Conservation (phyloP, 2,329 filamentous ascomycete genomes). For the Sclerotinia sclerotiorum region DNA sequence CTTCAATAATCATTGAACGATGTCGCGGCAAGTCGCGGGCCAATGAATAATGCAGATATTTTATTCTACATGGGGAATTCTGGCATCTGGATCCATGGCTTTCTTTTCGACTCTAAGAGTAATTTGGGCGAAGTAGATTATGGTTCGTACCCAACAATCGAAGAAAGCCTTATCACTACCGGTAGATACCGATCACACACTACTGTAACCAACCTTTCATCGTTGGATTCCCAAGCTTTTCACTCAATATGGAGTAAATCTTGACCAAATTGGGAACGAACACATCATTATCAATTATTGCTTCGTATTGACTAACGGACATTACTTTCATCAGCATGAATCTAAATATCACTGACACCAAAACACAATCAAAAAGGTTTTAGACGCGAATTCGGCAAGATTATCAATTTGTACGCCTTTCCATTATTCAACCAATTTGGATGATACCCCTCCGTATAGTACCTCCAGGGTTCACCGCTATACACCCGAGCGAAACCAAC, state of each 20-base stretch:
- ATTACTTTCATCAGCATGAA: slow-evolving; percentile 3
- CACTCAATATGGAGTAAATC: background rate
- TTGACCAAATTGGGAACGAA: slow-evolving; percentile 8
- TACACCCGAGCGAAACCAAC: slow-evolving; percentile 8
- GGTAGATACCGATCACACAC: slow-evolving; percentile 9
- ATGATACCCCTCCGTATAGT: background rate
- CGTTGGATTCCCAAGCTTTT: slow-evolving; percentile 7
- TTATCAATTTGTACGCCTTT: background rate
- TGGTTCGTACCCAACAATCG: background rate
- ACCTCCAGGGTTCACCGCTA: slow-evolving; percentile 14
- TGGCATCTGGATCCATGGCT: slow-evolving; percentile 4
- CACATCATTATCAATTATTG: slow-evolving; percentile 9
- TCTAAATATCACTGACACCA: background rate
- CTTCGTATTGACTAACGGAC: slow-evolving; percentile 2
- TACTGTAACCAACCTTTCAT: background rate
- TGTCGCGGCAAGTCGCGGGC: background rate
- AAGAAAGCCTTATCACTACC: slow-evolving; percentile 11
- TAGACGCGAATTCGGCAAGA: slow-evolving; percentile 20
- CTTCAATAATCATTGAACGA: slow-evolving; percentile 5
- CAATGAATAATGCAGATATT: background rate
- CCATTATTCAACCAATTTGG: background rate
- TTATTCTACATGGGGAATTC: background rate
- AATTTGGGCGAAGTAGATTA: background rate
- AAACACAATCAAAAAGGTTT: slow-evolving; percentile 1
- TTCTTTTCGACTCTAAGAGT: background rate